These are phyloP conservation scores for Boletus pseudopeckii DNA, from an alignment of 768 basidiomycete species.

Conservation along the genomic window DNA sequence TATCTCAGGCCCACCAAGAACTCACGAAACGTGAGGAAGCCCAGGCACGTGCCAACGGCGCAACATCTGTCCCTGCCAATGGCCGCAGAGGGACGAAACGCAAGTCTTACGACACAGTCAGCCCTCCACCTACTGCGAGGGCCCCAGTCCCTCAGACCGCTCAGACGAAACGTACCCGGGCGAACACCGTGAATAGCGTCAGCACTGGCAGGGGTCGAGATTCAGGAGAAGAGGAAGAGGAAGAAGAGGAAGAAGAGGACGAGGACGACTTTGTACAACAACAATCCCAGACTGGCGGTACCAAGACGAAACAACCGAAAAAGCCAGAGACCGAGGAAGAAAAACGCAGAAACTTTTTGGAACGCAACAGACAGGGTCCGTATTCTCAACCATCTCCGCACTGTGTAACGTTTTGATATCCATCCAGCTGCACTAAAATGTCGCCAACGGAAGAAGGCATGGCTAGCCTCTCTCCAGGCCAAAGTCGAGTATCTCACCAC, in stretches of 20 bases:
- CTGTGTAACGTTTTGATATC: slow-evolving; percentile 3
- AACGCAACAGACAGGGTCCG: slow-evolving; percentile 93
- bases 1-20: slow-evolving; percentile 95
- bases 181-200: slow-evolving; percentile 31
- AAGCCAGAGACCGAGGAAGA: slow-evolving; percentile 98
- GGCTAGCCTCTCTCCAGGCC: slow-evolving; percentile 88
- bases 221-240: slow-evolving; percentile 33
- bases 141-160: slow-evolving; percentile 22
- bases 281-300: slow-evolving; percentile 3
- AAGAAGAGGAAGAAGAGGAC: slow-evolving; percentile 41
- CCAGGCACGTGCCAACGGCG: slow-evolving; percentile 54
- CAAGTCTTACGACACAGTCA: slow-evolving; percentile 53
- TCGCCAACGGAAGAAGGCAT: slow-evolving; percentile 98
- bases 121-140: slow-evolving; percentile 29
- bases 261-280: slow-evolving; percentile 29
- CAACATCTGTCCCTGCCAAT: slow-evolving; percentile 29
- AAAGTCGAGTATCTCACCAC: slow-evolving; percentile 90
- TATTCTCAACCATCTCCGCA: background rate
- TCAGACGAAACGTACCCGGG: slow-evolving; percentile 38
- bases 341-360: slow-evolving; percentile 94
- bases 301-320: slow-evolving; percentile 41
- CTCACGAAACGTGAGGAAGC: slow-evolving; percentile 93
- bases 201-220: slow-evolving; percentile 36
- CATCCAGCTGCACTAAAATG: slow-evolving; percentile 91
- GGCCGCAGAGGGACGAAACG: slow-evolving; percentile 63